Evolutionary conservation across 75 land plant genomes (phyloP).

Genomic region (Isoetes taiwanensis): DNA sequence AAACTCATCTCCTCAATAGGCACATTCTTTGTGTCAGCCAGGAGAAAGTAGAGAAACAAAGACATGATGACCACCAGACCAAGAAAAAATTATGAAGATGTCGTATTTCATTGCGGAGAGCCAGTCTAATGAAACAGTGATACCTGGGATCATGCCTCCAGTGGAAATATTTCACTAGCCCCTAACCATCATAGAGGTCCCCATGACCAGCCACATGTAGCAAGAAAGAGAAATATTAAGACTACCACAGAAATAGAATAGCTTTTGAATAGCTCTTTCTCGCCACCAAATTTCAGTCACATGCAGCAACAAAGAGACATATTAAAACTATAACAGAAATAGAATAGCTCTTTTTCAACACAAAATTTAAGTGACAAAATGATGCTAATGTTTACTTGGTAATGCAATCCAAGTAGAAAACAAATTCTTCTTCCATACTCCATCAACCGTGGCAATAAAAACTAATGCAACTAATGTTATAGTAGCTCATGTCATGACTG

Average conservation of each 20-base stretch:
- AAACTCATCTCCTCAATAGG: slow-evolving; percentile 1
- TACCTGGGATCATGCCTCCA: neutral
- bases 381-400: too few relatives aligned
- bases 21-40: slow-evolving; percentile 4
- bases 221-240: neutral
- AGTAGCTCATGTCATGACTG: neutral
- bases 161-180: slow-evolving; percentile 2
- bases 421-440: neutral
- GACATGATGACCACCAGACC: slow-evolving; percentile 1
- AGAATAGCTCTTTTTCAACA: too few relatives aligned
- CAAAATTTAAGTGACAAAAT: too few relatives aligned
- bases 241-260: neutral
- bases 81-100: neutral
- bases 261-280: neutral
- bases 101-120: too few relatives aligned
- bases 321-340: too few relatives aligned
- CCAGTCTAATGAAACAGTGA: neutral
- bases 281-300: slow-evolving; percentile 13
- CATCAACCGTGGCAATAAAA: neutral
- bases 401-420: neutral
- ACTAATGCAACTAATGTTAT: neutral
- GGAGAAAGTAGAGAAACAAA: neutral
- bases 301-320: slow-evolving; percentile 11
- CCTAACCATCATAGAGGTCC: neutral
- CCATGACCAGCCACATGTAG: slow-evolving; percentile 6